Percentiles rank a stretch among this genome's conserved stretches.
Conservation (phyloP, 2,329 filamentous ascomycete genomes). For the Bipolaris zeicola region DNA sequence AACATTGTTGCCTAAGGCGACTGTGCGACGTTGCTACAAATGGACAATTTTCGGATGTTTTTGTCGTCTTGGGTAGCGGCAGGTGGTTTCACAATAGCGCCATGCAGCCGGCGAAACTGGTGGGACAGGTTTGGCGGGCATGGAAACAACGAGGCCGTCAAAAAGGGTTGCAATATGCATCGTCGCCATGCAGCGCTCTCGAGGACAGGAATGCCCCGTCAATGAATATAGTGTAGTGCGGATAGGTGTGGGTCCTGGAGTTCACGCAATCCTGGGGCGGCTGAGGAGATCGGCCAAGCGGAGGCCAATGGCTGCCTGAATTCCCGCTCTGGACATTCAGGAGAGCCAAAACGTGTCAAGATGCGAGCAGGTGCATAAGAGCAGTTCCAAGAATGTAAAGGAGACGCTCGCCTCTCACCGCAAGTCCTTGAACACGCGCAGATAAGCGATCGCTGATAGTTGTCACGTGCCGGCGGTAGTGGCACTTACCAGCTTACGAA, state of each 20-base stretch:
- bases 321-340: slow-evolving; percentile 22
- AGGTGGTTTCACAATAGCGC: background rate
- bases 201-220: background rate
- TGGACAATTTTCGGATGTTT: background rate
- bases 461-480: slow-evolving; percentile 40
- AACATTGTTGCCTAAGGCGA: slow-evolving; percentile 4
- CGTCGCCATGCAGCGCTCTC: background rate
- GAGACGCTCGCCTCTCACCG: slow-evolving; percentile 19
- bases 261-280: slow-evolving; percentile 34
- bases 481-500: slow-evolving; percentile 32
- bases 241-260: slow-evolving; percentile 28
- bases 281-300: slow-evolving; percentile 28
- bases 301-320: slow-evolving; percentile 35
- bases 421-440: slow-evolving; percentile 21
- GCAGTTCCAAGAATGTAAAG: slow-evolving; percentile 6
- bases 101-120: background rate
- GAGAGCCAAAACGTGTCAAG: slow-evolving; percentile 43
- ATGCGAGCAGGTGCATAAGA: slow-evolving; percentile 26
- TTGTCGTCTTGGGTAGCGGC: background rate
- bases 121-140: background rate
- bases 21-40: background rate
- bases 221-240: slow-evolving; percentile 22
- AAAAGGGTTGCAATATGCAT: background rate
- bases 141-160: background rate
- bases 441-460: slow-evolving; percentile 31